Evolutionary conservation across 2,329 filamentous ascomycete genomes (phyloP).

Genomic region (Venturia effusa): DNA sequence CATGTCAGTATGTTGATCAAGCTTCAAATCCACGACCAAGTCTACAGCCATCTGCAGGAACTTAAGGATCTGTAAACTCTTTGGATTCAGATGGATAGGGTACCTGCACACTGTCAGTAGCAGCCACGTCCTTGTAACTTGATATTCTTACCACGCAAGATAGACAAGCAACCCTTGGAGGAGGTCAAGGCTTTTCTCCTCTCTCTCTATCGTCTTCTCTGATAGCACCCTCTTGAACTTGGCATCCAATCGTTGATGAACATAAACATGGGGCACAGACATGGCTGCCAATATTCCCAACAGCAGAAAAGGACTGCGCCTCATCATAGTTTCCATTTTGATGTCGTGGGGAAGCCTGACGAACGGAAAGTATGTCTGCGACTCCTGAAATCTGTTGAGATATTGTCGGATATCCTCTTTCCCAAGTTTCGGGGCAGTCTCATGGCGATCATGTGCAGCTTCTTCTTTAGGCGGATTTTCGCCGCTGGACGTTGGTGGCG

Average conservation of each 20-base stretch:
- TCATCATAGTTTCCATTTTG: not conserved
- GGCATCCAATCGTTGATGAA: not conserved
- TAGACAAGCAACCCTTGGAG: conserved; percentile 7
- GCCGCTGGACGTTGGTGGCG: not conserved
- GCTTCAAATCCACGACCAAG: not conserved
- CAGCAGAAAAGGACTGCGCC: not conserved
- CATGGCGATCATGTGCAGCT: not conserved
- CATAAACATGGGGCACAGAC: not conserved
- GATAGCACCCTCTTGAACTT: not conserved
- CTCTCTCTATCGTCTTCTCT: not conserved
- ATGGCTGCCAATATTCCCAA: conserved; percentile 1
- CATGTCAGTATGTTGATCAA: not conserved
- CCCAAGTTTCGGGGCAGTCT: not conserved
- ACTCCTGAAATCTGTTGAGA: not conserved
- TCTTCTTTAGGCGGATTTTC: not conserved
- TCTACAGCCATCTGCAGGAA: not conserved
- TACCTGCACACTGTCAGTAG: not conserved
- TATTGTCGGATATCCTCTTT: not conserved
- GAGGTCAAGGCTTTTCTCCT: conserved; percentile 1
- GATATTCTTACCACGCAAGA: not conserved
- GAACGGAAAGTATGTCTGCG: not conserved
- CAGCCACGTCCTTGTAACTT: not conserved
- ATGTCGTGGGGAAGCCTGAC: not conserved
- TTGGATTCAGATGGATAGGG: conserved; percentile 1
- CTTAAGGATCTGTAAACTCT: not conserved